Conservation (phyloP, 768 basidiomycete genomes). For the Gloeophyllum trabeum region DNA sequence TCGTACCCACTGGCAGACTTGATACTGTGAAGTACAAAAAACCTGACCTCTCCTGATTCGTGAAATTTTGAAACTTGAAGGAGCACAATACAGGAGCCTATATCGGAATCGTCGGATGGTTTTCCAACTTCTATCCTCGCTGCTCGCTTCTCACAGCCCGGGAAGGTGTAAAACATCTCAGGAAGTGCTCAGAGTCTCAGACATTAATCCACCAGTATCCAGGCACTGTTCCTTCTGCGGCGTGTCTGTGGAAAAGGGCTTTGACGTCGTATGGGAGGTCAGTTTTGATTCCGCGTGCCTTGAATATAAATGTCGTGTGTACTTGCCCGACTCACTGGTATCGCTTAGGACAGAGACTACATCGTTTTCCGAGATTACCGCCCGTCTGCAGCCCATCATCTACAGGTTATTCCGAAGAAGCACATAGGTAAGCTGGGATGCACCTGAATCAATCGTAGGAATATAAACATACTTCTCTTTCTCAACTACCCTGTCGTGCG, state of each 20-base stretch:
- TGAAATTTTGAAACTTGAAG: neutral
- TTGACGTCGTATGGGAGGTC: slow-evolving; percentile 23
- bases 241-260: slow-evolving; percentile 18
- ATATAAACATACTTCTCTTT: slow-evolving; percentile 42
- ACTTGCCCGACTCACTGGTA: neutral
- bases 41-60: too few relatives aligned
- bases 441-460: neutral
- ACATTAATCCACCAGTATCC: neutral
- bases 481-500: slow-evolving; percentile 31
- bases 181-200: neutral
- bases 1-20: too few relatives aligned
- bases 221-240: slow-evolving; percentile 21
- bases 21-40: too few relatives aligned
- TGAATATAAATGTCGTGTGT: neutral
- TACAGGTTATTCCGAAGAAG: slow-evolving; percentile 22
- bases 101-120: neutral
- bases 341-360: slow-evolving; percentile 16
- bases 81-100: neutral
- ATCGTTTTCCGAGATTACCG: slow-evolving; percentile 23
- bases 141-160: neutral
- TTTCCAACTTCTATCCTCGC: neutral
- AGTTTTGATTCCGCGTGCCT: slow-evolving; percentile 2
- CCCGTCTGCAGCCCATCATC: slow-evolving; percentile 23
- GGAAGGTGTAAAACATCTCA: neutral
- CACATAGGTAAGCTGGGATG: slow-evolving; percentile 21